Evolutionary conservation across 2,329 filamentous ascomycete species (phyloP), one percentile per base, ranked within the genome.

Genomic region (Didymella arachidicola): DNA sequence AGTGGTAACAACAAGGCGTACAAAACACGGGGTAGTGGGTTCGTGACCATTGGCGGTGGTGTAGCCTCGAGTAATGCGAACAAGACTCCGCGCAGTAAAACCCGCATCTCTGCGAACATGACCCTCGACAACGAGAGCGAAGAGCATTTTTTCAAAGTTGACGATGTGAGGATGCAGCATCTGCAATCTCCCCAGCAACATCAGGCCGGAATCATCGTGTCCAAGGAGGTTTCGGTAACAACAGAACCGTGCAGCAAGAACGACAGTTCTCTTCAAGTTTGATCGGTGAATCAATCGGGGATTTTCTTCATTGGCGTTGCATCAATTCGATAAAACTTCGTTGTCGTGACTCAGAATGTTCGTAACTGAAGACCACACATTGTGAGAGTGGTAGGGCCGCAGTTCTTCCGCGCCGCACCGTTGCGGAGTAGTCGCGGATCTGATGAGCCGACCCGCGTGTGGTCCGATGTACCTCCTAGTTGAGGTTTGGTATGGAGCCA

Each of bases 21-120:
- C 27, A 61, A 57, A 25, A 39, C 44, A 16, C 61, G 59, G 5
- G 53, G 55, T 22, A 57, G 57, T 26, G 63, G 63, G 26, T 66
- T 66, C 19, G 59, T 64, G 4, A 60, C 64, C n/a, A 66, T 66
- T 25, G 64, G 64, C 27, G 61, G 63, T 29, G 60, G 59, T 38
- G 58, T 41, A 25, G 48, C 47, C 2, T 56, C 51, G 19, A 59
- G 49, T 19, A 59, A 59, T 50, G 48, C 14, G 30, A 32, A 12
- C 30, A 51, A 25, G 10, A 32, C 27, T 14, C 30, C 43, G n/a
- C 43, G 49, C 11, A 53, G 29, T 39, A 39, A 26, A 11, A 43
- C 36, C 18, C 42, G 55, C 4, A 48, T 57, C 30, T 44, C 59
- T 8, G 34, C 46, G 7, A 64, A 61, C 44, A 58, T 58, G 46